Conservation (phyloP, 768 basidiomycete species). For the Podaxis mareebaensis region DNA sequence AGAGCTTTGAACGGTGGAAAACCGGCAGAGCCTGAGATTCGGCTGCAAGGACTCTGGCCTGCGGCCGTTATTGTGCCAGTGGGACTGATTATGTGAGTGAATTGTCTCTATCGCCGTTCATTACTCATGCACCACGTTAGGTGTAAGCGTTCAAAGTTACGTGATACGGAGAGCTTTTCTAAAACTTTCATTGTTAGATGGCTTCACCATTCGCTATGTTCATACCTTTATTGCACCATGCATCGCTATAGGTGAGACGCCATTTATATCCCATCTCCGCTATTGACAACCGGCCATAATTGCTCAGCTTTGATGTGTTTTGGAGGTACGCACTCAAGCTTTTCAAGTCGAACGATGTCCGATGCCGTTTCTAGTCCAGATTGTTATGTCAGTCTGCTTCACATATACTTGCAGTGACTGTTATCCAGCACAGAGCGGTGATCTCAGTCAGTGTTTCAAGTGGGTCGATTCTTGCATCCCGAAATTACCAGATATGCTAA, state of each 20-base stretch:
- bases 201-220: constrained; percentile 33
- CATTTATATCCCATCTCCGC: neutral
- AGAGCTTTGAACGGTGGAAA: constrained; percentile 24
- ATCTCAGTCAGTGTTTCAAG: constrained; percentile 40
- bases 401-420: constrained; percentile 41
- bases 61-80: constrained; percentile 35
- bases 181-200: constrained; percentile 23
- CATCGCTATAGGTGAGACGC: constrained; percentile 35
- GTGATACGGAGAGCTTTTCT: neutral
- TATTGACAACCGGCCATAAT: neutral
- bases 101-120: neutral
- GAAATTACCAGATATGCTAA: neutral
- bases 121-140: neutral
- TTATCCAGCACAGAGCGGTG: constrained; percentile 34
- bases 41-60: constrained; percentile 39
- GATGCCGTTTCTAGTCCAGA: constrained; percentile 29
- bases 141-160: constrained; percentile 12
- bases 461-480: constrained; percentile 17
- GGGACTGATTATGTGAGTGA: constrained; percentile 33
- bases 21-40: constrained; percentile 30
- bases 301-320: constrained; percentile 33
- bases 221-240: constrained; percentile 36
- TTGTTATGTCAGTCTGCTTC: constrained; percentile 35
- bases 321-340: constrained; percentile 27
- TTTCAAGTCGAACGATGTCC: neutral